These are phyloP conservation scores for Apiospora sp. DNA, from an alignment of 2,329 filamentous ascomycete species.

Conservation along the genomic window DNA sequence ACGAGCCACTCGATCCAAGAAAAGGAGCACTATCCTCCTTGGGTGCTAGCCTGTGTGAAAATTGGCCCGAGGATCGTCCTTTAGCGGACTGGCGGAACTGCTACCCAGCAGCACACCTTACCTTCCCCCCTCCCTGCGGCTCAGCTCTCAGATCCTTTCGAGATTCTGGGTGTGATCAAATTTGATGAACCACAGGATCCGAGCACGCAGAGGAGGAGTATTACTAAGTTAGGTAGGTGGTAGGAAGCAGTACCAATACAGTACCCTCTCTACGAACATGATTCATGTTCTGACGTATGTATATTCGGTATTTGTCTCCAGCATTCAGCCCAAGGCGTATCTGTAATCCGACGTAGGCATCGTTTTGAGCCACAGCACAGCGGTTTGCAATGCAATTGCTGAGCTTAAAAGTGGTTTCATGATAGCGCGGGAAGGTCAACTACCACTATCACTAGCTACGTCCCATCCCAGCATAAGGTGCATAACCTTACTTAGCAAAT, in stretches of 20 bases:
- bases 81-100: slow-evolving; percentile 13
- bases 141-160: slow-evolving; percentile 9
- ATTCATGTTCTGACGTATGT: not conserved
- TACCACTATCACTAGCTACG: not conserved
- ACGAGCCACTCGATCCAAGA: not conserved
- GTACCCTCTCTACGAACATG: not conserved
- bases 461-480: slow-evolving; percentile 10
- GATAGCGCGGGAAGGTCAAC: not conserved
- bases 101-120: not conserved
- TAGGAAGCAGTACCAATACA: not conserved
- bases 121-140: not conserved
- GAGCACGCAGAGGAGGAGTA: not conserved
- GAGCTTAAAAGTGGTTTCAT: not conserved
- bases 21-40: not conserved
- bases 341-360: not conserved
- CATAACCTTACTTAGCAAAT: not conserved
- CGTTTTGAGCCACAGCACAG: not conserved
- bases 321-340: not conserved
- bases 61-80: slow-evolving; percentile 12
- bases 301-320: not conserved
- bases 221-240: not conserved
- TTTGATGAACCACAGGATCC: not conserved
- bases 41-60: not conserved
- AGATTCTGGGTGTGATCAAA: not conserved
- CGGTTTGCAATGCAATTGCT: not conserved